Conservation (phyloP, 2,329 filamentous ascomycete genomes). For the Fusarium buxicola region DNA sequence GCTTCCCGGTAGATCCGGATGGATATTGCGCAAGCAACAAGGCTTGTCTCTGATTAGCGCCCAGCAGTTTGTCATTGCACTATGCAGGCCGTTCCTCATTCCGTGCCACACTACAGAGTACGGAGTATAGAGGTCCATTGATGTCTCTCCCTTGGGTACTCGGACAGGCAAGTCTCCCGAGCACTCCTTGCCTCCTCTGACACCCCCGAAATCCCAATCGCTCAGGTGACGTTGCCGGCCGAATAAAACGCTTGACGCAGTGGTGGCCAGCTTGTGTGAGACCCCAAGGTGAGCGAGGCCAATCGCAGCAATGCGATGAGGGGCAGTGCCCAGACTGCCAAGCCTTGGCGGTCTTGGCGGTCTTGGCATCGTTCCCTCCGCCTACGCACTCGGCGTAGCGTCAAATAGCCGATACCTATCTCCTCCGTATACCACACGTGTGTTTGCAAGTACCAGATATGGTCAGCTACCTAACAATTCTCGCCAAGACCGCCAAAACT, state of each 20-base stretch:
- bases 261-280: conserved; percentile 47
- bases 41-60: too few relatives aligned
- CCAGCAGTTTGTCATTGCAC: too few relatives aligned
- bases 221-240: conserved; percentile 46
- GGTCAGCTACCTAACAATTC: conserved; percentile 31
- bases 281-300: conserved; percentile 43
- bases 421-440: fast-evolving
- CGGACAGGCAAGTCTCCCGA: too few relatives aligned
- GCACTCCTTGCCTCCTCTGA: too few relatives aligned
- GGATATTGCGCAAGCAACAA: too few relatives aligned
- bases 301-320: conserved; percentile 49
- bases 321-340: conserved; percentile 54
- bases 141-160: too few relatives aligned
- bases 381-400: conserved; percentile 39
- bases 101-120: too few relatives aligned
- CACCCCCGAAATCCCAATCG: conserved; percentile 29
- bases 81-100: too few relatives aligned
- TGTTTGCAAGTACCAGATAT: conserved; percentile 1
- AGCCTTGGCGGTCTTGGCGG: conserved; percentile 48
- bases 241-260: conserved; percentile 48
- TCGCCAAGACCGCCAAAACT: conserved; percentile 53
- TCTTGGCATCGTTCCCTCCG: conserved; percentile 51
- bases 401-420: conserved; percentile 25
- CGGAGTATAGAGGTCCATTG: too few relatives aligned
- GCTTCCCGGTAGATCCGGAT: conserved; percentile 33